phyloP scores from a whole-genome alignment of 208 protist species.

The Trypanosoma mega region DNA sequence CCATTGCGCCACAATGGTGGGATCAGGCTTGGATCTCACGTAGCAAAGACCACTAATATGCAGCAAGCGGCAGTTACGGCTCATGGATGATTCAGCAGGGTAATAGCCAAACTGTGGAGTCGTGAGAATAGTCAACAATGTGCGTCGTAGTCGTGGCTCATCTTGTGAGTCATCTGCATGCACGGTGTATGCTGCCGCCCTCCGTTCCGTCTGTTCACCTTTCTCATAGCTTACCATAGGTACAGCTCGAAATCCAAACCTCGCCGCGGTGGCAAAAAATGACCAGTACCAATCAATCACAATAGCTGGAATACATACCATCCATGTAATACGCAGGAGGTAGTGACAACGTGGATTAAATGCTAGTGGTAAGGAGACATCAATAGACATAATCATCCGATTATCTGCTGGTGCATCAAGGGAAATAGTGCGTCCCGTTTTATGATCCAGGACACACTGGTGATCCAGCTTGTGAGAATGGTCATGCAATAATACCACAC shows the following conservation, averaged over 20 bases:
- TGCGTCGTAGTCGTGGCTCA: constrained; percentile 43
- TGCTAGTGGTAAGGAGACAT: constrained; percentile 48
- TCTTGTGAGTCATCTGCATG: constrained; percentile 20
- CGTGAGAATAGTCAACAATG: constrained; percentile 47
- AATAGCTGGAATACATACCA: constrained; percentile 64
- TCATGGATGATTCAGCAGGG: constrained; percentile 54
- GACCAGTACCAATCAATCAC: constrained; percentile 74
- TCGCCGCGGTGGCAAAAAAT: constrained; percentile 61
- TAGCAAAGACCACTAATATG: constrained; percentile 72
- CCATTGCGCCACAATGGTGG: constrained; percentile 55
- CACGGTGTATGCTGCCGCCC: constrained; percentile 48
- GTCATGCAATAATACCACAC: constrained; percentile 53
- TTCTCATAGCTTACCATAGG: constrained; percentile 49
- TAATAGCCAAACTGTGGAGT: constrained; percentile 49
- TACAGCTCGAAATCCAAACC: constrained; percentile 58
- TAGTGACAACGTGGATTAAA: constrained; percentile 70
- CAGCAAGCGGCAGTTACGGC: constrained; percentile 66
- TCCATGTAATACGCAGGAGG: constrained; percentile 66
- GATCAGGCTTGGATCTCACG: constrained; percentile 28
- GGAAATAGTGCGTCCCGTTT: constrained; percentile 50
- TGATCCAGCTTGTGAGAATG: constrained; percentile 36
- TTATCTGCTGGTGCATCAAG: constrained; percentile 53
- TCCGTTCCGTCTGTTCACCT: constrained; percentile 25
- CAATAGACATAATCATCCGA: constrained; percentile 55
- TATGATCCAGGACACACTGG: constrained; percentile 49